Percentiles rank a stretch among this genome's conserved stretches.
Evolutionary conservation across 148 eudicot genomes (phyloP).

Genomic region (Simmondsia chinensis): DNA sequence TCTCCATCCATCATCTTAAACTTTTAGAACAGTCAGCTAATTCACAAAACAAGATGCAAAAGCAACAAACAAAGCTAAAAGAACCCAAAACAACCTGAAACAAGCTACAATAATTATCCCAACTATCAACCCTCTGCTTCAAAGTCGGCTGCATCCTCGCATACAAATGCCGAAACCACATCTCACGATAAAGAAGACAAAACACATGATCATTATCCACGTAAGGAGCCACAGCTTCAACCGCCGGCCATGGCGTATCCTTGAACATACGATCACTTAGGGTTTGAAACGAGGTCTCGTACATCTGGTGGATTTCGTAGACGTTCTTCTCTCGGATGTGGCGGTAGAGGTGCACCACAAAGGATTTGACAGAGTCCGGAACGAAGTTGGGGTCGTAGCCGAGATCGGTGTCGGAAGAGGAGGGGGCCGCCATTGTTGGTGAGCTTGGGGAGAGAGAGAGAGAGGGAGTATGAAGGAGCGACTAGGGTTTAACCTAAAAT

Average conservation of each 20-base stretch:
- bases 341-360: slow-evolving; percentile 85
- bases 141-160: slow-evolving; percentile 64
- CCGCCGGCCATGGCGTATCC: slow-evolving; percentile 91
- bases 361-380: slow-evolving; percentile 87
- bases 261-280: slow-evolving; percentile 77
- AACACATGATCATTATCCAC: slow-evolving; percentile 95
- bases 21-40: too few species aligned
- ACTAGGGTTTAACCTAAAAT: slow-evolving; percentile 19
- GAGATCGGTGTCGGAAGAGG: slow-evolving; percentile 3
- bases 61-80: too few species aligned
- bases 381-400: slow-evolving; percentile 84
- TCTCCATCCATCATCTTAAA: too few species aligned
- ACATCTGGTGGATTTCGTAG: slow-evolving; percentile 97
- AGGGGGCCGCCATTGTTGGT: slow-evolving; percentile 44
- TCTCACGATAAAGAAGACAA: slow-evolving; percentile 79
- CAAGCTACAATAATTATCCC: slow-evolving; percentile 90
- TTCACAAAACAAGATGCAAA: too few species aligned
- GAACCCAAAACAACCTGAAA: slow-evolving; percentile 65
- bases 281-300: slow-evolving; percentile 79
- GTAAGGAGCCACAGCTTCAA: slow-evolving; percentile 66
- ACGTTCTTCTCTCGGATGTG: slow-evolving; percentile 94
- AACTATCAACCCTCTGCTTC: slow-evolving; percentile 64
- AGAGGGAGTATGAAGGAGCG: background rate
- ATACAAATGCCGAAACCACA: slow-evolving; percentile 93
- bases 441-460: background rate